A percentile compares a stretch with the other conserved stretches of the same genome.
phyloP scores from a whole-genome alignment of 108 stramenopile species.

The Epipyxis sp. region DNA sequence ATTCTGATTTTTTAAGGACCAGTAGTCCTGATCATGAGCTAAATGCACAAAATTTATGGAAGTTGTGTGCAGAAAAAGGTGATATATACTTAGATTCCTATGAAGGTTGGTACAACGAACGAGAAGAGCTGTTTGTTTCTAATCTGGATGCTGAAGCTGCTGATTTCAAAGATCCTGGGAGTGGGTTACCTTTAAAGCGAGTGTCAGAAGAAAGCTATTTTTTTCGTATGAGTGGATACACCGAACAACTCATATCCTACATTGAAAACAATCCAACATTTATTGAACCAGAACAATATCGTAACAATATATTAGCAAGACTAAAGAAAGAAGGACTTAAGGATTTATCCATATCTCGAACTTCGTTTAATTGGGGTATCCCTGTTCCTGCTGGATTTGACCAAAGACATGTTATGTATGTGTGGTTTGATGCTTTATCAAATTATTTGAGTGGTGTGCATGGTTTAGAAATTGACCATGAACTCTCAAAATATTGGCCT shows the following conservation, averaged over 20 bases:
- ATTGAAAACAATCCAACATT: conserved; percentile 76
- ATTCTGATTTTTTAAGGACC: conserved; percentile 87
- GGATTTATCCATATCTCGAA: conserved; percentile 83
- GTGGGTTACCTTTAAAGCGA: conserved; percentile 78
- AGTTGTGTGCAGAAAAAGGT: conserved; percentile 62
- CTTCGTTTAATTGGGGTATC: conserved; percentile 88
- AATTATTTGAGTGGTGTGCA: conserved; percentile 89
- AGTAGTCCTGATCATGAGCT: conserved; percentile 74
- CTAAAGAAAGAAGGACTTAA: conserved; percentile 77
- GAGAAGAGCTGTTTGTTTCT: conserved; percentile 95
- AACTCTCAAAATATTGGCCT: conserved; percentile 61
- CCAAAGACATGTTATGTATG: conserved; percentile 88
- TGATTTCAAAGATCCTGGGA: conserved; percentile 77
- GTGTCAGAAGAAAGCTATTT: conserved; percentile 94
- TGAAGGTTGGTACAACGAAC: conserved; percentile 93
- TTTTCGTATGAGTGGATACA: conserved; percentile 78
- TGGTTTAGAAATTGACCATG: conserved; percentile 54
- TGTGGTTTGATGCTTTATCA: conserved; percentile 94
- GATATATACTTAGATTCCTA: conserved; percentile 83
- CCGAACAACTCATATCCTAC: conserved; percentile 71
- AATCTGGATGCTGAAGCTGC: conserved; percentile 69
- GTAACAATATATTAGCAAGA: conserved; percentile 71
- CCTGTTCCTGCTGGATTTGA: conserved; percentile 74
- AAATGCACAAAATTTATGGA: conserved; percentile 75
- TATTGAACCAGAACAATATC: conserved; percentile 77